Base-by-base conservation (phyloP, 768 basidiomycete genomes). In the Boletus vermiculosoides region DNA sequence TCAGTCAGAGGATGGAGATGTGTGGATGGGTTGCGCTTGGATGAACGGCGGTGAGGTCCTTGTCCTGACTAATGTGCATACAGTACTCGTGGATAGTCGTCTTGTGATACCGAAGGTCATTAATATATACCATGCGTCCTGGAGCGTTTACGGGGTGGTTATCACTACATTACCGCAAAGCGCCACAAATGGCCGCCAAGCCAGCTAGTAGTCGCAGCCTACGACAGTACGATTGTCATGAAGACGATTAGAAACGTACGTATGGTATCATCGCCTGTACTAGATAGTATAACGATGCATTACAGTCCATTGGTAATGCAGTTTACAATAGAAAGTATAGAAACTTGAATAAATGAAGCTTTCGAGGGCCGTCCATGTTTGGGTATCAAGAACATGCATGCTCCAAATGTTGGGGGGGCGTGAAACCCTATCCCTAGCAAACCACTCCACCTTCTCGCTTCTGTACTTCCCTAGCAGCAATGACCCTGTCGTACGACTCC, bases 401-500 rank as follows among this genome's bases (percentile, higher is more conserved):
- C 42, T 55, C 23, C 41, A 13, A 37, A 56, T 55, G 23, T 45
- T 42, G 18, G 30, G 18, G 13, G n/a, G 51, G 45, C 18, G 12
- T 30, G 33, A 16, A 22, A 25, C 42, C 45, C 36, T 15, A 42
- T 18, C 13, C 45, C 34, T 58, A 45, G 48, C 47, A 58, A 39
- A 28, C 44, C 20, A 49, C 33, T 5, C 45, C 36, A 15, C 47
- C 25, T 48, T 66, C 63, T 18, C 56, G 68, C 42, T 61, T 68
- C 62, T 68, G 71, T 22, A 63, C 42, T 50, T 76, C 71, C 74
- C 84, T 87, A 28, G 85, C 87, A 42, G 75, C 71, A 54, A 80
- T 75, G 37, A 89, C 83, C 50, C 86, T 79, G 56, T 90, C 88
- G 63, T 83, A 84, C 23, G 86, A 83, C 68, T 89, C 89, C 63